These are phyloP conservation scores for Lithohypha guttulata DNA, from an alignment of 2,329 filamentous ascomycete genomes.

Conservation along the genomic window DNA sequence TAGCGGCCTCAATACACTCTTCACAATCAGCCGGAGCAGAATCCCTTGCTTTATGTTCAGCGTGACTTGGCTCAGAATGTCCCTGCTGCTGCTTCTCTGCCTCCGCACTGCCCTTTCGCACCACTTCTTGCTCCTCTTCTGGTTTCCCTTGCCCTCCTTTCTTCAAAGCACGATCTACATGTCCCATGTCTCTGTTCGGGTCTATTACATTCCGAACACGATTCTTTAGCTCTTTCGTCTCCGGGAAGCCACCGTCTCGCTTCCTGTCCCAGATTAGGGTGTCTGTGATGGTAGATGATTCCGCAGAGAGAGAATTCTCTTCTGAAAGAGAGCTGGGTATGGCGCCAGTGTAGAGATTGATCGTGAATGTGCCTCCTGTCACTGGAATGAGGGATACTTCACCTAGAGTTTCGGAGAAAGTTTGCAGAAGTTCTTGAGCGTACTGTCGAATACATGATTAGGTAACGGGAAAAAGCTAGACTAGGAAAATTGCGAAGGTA, in stretches of 20 bases:
- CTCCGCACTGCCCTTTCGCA: too few species aligned
- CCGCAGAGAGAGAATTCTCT: neutral
- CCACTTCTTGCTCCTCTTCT: neutral
- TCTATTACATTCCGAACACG: slow-evolving; percentile 72
- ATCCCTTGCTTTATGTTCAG: neutral
- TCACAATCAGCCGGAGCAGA: neutral
- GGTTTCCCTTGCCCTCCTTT: slow-evolving; percentile 10
- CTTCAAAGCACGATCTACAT: slow-evolving; percentile 53
- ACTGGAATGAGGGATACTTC: slow-evolving; percentile 79
- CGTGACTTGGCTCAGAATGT: neutral
- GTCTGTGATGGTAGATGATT: slow-evolving; percentile 27
- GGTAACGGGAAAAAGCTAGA: slow-evolving; percentile 6
- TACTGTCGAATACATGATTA: slow-evolving; percentile 44
- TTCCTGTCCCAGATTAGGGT: slow-evolving; percentile 80
- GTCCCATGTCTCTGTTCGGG: slow-evolving; percentile 66
- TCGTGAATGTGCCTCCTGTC: slow-evolving; percentile 72
- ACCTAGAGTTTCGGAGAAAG: slow-evolving; percentile 71
- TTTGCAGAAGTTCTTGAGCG: slow-evolving; percentile 89
- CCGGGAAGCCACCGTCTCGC: slow-evolving; percentile 77
- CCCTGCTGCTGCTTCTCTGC: neutral
- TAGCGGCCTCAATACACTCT: slow-evolving; percentile 1
- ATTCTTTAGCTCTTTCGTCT: slow-evolving; percentile 84
- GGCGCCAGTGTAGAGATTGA: slow-evolving; percentile 49
- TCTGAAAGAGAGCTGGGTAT: too few species aligned
- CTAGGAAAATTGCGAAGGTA: slow-evolving; percentile 8